These are phyloP conservation scores for Fusarium beomiforme DNA, from an alignment of 2,329 filamentous ascomycete genomes.

Conservation along the genomic window DNA sequence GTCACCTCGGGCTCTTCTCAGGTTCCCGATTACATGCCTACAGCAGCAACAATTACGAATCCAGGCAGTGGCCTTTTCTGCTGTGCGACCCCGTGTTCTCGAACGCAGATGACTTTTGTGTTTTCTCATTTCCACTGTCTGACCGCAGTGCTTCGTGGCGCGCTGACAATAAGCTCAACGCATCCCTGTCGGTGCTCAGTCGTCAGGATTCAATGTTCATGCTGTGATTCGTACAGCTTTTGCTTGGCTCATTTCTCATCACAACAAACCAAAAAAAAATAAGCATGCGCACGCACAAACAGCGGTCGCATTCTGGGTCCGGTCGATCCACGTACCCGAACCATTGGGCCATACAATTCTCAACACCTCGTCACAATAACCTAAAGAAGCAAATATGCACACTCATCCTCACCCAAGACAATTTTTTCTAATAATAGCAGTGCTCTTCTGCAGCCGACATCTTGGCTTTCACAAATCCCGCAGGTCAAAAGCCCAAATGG, in stretches of 20 bases:
- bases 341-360: neutral
- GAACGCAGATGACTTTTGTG: neutral
- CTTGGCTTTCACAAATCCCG: slow-evolving; percentile 7
- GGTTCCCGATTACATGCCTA: neutral
- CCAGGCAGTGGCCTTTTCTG: slow-evolving; percentile 8
- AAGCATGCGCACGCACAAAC: neutral
- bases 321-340: slow-evolving; percentile 5
- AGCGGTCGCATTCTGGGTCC: slow-evolving; percentile 10
- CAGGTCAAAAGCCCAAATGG: neutral
- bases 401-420: neutral
- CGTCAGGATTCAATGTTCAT: neutral
- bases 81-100: slow-evolving; percentile 19
- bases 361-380: neutral
- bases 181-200: neutral
- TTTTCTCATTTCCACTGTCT: neutral
- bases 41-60: no score
- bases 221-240: neutral
- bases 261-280: neutral
- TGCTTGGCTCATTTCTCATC: slow-evolving; percentile 5
- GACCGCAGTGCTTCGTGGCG: neutral
- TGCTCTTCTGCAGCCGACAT: neutral
- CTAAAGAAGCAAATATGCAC: neutral
- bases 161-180: slow-evolving; percentile 14
- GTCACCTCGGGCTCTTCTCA: slow-evolving; percentile 3
- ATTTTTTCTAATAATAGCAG: slow-evolving; percentile 18